phyloP scores from a whole-genome alignment of 2,329 filamentous ascomycete genomes.

The Fusarium tupiense region DNA sequence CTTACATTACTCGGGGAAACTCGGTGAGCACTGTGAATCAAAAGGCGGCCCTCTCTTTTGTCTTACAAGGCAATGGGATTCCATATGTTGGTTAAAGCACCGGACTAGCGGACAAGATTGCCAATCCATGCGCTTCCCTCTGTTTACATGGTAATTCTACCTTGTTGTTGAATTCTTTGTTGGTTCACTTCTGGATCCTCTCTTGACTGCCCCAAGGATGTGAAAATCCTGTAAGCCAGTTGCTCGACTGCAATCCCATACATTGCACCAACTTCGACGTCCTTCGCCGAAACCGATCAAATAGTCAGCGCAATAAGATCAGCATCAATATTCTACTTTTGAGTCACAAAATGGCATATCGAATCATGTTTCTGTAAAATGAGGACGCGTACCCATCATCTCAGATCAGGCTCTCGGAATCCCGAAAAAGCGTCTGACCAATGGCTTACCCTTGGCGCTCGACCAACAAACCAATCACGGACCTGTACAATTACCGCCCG shows the following conservation, averaged over 20 bases:
- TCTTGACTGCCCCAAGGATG: background rate
- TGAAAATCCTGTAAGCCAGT: accelerated
- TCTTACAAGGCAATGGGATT: background rate
- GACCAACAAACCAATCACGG: background rate
- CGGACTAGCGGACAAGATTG: accelerated
- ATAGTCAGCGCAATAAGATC: accelerated
- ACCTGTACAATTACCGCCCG: background rate
- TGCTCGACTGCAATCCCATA: background rate
- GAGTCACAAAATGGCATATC: background rate
- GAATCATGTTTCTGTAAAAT: background rate
- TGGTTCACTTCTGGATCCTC: accelerated
- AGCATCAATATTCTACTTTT: accelerated
- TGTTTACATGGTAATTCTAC: accelerated
- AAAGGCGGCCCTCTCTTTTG: background rate
- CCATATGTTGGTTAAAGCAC: accelerated
- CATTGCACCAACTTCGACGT: no score
- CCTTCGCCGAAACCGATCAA: no score
- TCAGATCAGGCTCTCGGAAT: background rate
- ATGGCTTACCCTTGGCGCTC: background rate
- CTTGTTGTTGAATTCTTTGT: accelerated
- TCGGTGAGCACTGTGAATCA: background rate
- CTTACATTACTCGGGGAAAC: no score
- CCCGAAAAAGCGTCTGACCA: background rate
- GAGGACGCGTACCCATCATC: background rate
- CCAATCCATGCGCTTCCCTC: accelerated